Evolutionary conservation across 345 rosid genomes (phyloP).

Genomic region (Syzygium aromaticum): DNA sequence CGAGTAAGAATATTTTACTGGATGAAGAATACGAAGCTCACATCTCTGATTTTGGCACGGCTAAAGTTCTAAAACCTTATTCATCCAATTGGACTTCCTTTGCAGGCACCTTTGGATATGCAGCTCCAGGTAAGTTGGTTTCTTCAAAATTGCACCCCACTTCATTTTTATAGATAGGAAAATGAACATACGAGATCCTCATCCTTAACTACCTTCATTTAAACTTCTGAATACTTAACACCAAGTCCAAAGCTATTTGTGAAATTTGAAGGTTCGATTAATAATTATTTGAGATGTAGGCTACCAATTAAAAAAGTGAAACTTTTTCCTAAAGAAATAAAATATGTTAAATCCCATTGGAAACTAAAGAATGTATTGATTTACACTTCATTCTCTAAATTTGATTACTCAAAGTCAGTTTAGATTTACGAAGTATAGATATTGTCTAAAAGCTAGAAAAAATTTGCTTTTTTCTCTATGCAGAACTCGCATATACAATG

Average conservation of each 20-base stretch:
- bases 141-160: background rate
- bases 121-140: background rate
- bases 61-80: background rate
- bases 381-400: too few relatives aligned
- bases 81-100: background rate
- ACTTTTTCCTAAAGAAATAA: too few relatives aligned
- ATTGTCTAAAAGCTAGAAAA: background rate
- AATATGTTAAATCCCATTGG: background rate
- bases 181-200: background rate
- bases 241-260: too few relatives aligned
- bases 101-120: background rate
- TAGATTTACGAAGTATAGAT: background rate
- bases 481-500: background rate
- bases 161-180: background rate
- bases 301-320: background rate
- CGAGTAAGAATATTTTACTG: background rate
- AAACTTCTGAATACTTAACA: too few relatives aligned
- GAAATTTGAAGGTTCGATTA: too few relatives aligned
- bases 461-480: background rate
- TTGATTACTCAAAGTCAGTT: background rate
- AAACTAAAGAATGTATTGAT: background rate
- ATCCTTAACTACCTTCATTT: too few relatives aligned
- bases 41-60: background rate
- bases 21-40: background rate
- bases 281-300: background rate